These are phyloP conservation scores for Peronospora belbahrii DNA, from an alignment of 352 stramenopile genomes.

Conservation along the genomic window DNA sequence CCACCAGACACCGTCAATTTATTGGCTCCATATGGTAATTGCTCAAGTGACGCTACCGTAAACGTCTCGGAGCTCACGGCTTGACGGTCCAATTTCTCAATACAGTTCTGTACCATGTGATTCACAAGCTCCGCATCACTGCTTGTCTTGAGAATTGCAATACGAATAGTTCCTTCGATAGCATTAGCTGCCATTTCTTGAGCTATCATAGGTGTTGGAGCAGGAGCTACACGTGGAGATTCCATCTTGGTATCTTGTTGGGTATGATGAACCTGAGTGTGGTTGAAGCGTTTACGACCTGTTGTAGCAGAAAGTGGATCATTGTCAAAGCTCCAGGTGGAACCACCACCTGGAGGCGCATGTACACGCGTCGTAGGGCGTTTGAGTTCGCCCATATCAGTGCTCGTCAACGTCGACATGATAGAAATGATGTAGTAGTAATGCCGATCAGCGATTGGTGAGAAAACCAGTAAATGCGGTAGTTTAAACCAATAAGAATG, in stretches of 20 bases:
- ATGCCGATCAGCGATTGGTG: background rate
- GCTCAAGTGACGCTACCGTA: constrained; percentile 62
- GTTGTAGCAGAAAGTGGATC: constrained; percentile 13
- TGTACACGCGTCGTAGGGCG: constrained; percentile 76
- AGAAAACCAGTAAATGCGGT: too few relatives aligned
- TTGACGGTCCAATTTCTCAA: constrained; percentile 28
- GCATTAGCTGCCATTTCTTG: constrained; percentile 8
- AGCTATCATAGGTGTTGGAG: constrained; percentile 9
- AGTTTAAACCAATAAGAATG: too few relatives aligned
- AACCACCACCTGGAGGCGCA: constrained; percentile 68
- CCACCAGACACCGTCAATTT: constrained; percentile 64
- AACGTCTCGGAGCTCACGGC: constrained; percentile 51
- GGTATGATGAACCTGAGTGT: constrained; percentile 10
- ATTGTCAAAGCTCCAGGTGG: constrained; percentile 69
- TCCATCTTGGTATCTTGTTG: constrained; percentile 35
- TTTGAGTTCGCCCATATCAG: constrained; percentile 79
- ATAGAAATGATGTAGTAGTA: background rate
- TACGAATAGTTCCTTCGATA: constrained; percentile 22
- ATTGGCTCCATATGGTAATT: constrained; percentile 80
- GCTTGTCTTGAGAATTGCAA: constrained; percentile 73
- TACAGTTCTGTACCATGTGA: constrained; percentile 58
- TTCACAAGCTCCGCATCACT: constrained; percentile 68
- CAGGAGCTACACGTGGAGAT: constrained; percentile 25
- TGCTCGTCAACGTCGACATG: constrained; percentile 82
- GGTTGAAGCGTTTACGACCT: constrained; percentile 25